Percentiles rank a stretch among this genome's conserved stretches.
These are phyloP conservation scores for Durio zibethinus DNA, from an alignment of 345 rosid species.

Conservation along the genomic window DNA sequence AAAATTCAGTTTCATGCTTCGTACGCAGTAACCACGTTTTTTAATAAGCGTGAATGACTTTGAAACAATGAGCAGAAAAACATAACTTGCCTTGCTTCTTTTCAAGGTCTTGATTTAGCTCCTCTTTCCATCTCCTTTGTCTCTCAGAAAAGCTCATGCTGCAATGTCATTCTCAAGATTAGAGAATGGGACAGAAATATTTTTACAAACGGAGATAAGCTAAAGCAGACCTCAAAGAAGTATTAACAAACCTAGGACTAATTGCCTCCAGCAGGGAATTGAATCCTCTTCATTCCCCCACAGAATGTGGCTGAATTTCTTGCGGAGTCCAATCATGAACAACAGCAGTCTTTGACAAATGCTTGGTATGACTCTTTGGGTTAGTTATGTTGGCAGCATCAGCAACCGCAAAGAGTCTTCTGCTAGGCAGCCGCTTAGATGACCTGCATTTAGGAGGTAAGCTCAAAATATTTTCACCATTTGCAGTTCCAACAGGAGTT, in stretches of 20 bases:
- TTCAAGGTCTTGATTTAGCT: conserved; percentile 83
- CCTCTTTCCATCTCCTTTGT: conserved; percentile 77
- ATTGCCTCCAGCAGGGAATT: conserved; percentile 37
- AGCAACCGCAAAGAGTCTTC: conserved; percentile 60
- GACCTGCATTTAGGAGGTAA: conserved; percentile 80
- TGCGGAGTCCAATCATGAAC: conserved; percentile 39
- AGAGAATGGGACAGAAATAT: not conserved
- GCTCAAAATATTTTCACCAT: conserved; percentile 46
- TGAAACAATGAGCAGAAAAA: not conserved
- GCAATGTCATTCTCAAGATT: conserved; percentile 21
- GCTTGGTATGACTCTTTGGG: conserved; percentile 31
- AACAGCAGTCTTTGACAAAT: conserved; percentile 34
- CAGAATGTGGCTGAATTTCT: conserved; percentile 54
- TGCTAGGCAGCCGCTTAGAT: conserved; percentile 66
- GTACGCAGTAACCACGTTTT: not conserved
- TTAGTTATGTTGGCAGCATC: conserved; percentile 43
- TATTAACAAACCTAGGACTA: conserved; percentile 49
- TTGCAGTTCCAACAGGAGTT: conserved; percentile 36
- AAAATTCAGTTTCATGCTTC: not conserved
- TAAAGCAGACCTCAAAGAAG: conserved; percentile 11
- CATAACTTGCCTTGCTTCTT: conserved; percentile 52
- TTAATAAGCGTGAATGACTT: not conserved
- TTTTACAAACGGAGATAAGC: not conserved
- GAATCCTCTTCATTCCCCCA: conserved; percentile 35
- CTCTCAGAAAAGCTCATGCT: conserved; percentile 57